Evolutionary conservation across 148 eudicot species (phyloP).

Genomic region (Chenopodium suecicum): DNA sequence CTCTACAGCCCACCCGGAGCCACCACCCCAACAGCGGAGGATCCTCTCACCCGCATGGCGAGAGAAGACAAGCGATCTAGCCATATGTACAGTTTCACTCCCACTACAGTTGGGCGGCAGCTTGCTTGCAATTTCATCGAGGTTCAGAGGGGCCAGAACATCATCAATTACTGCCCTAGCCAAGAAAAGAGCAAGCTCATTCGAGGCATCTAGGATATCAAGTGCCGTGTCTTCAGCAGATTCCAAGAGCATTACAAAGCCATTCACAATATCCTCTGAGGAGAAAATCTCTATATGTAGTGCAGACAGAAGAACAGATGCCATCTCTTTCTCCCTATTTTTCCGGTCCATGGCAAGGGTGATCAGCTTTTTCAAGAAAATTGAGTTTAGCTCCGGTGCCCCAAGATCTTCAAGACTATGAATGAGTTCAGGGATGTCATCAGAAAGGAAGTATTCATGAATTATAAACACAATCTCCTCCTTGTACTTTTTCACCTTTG

Average conservation of each 20-base stretch:
- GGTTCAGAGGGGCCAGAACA: slow-evolving; percentile 76
- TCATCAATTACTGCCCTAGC: slow-evolving; percentile 96
- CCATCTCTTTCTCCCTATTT: slow-evolving; percentile 96
- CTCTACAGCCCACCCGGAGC: slow-evolving; percentile 97
- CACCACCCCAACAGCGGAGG: slow-evolving; percentile 98
- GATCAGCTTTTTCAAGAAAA: slow-evolving; percentile 79
- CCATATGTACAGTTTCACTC: slow-evolving; percentile 73
- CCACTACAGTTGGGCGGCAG: slow-evolving; percentile 80
- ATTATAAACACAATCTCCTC: slow-evolving; percentile 71
- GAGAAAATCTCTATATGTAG: slow-evolving; percentile 89
- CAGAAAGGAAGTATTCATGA: slow-evolving; percentile 91
- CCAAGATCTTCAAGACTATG: slow-evolving; percentile 79
- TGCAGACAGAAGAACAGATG: slow-evolving; percentile 87
- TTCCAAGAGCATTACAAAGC: slow-evolving; percentile 84
- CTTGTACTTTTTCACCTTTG: slow-evolving; percentile 65
- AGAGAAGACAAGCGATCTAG: slow-evolving; percentile 73
- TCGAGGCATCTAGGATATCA: slow-evolving; percentile 84
- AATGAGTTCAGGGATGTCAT: slow-evolving; percentile 91
- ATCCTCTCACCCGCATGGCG: slow-evolving; percentile 97
- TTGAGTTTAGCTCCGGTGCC: slow-evolving; percentile 64
- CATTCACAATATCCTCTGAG: slow-evolving; percentile 81
- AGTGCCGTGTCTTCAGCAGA: slow-evolving; percentile 93
- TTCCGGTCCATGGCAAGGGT: slow-evolving; percentile 96
- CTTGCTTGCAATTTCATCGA: slow-evolving; percentile 64
- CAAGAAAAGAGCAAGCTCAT: slow-evolving; percentile 77